phyloP scores from a whole-genome alignment of 2,329 filamentous ascomycete genomes.

The Monosporascus sp. region DNA sequence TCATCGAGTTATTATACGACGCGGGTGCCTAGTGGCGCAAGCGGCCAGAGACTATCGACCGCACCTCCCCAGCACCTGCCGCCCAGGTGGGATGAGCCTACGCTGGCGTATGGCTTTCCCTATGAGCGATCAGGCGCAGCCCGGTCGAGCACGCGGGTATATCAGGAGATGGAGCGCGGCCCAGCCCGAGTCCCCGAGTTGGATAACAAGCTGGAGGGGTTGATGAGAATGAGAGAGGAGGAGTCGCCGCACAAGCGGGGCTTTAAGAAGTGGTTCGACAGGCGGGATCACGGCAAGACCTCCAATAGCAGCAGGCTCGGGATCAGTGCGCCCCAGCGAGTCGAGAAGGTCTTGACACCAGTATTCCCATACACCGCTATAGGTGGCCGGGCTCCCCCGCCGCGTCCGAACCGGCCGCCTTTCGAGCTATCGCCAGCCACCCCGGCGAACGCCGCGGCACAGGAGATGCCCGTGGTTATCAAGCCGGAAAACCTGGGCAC shows the following conservation, averaged over 20 bases:
- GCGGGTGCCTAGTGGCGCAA: neutral
- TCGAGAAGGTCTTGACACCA: neutral
- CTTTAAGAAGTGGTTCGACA: conserved; percentile 6
- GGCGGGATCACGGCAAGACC: neutral
- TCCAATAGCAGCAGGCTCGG: neutral
- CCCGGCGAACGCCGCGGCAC: conserved; percentile 2
- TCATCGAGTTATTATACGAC: conserved; percentile 4
- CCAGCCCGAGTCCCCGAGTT: neutral
- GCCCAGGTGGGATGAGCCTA: conserved; percentile 5
- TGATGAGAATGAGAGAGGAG: neutral
- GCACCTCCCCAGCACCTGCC: neutral
- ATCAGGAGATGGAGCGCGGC: conserved; percentile 3
- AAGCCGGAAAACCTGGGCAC: conserved; percentile 9
- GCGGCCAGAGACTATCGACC: neutral
- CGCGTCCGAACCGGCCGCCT: neutral
- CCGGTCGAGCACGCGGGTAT: neutral
- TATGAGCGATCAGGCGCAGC: neutral
- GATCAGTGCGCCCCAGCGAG: conserved; percentile 8
- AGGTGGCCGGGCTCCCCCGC: neutral
- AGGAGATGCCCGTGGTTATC: neutral
- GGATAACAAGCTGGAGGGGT: conserved; percentile 1
- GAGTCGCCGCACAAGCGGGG: conserved; percentile 2
- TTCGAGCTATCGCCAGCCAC: neutral
- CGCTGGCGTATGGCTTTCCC: conserved; percentile 12
- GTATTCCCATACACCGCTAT: neutral